A percentile compares a stretch with the other conserved stretches of the same genome.
Conservation (phyloP, 2,329 filamentous ascomycete species). For the Cadophora sp. region DNA sequence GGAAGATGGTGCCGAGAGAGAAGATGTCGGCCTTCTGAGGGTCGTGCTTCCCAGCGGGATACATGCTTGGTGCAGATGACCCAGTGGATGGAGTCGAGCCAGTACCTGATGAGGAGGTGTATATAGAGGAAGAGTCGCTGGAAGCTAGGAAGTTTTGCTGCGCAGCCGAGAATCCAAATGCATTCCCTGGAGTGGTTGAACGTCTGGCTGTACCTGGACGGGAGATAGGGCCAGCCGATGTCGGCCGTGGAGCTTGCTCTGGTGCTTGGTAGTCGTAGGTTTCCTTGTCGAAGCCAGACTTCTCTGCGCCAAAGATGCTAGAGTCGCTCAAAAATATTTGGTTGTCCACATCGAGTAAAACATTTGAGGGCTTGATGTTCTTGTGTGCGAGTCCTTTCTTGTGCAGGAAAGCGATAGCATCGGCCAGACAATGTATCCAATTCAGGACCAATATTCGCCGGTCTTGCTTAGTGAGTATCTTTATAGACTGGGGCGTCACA, state of each 20-base stretch:
- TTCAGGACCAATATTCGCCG: slow-evolving; percentile 68
- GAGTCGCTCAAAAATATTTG: slow-evolving; percentile 73
- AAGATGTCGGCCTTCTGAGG: slow-evolving; percentile 73
- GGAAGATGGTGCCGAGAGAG: slow-evolving; percentile 74
- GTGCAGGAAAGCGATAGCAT: slow-evolving; percentile 73
- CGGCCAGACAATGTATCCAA: slow-evolving; percentile 76
- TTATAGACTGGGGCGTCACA: slow-evolving; percentile 66
- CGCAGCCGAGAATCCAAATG: slow-evolving; percentile 20
- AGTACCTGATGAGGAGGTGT: slow-evolving; percentile 34
- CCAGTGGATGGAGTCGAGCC: slow-evolving; percentile 8
- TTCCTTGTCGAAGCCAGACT: slow-evolving; percentile 68
- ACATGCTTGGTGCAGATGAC: slow-evolving; percentile 23
- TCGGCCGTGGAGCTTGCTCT: slow-evolving; percentile 54
- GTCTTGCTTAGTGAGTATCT: slow-evolving; percentile 65
- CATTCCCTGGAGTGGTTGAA: slow-evolving; percentile 40
- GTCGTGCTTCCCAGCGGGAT: slow-evolving; percentile 49
- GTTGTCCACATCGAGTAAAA: slow-evolving; percentile 70
- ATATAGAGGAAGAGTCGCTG: slow-evolving; percentile 38
- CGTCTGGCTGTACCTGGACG: slow-evolving; percentile 39
- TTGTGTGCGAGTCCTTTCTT: slow-evolving; percentile 68
- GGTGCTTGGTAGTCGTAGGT: slow-evolving; percentile 77
- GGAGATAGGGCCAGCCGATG: slow-evolving; percentile 45
- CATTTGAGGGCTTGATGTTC: slow-evolving; percentile 73
- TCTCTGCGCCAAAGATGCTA: slow-evolving; percentile 53
- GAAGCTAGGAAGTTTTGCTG: slow-evolving; percentile 24